Percentiles rank a stretch among this genome's conserved stretches.
These are phyloP conservation scores for Gastrodia elata DNA, from an alignment of 106 monocot genomes.

Conservation along the genomic window DNA sequence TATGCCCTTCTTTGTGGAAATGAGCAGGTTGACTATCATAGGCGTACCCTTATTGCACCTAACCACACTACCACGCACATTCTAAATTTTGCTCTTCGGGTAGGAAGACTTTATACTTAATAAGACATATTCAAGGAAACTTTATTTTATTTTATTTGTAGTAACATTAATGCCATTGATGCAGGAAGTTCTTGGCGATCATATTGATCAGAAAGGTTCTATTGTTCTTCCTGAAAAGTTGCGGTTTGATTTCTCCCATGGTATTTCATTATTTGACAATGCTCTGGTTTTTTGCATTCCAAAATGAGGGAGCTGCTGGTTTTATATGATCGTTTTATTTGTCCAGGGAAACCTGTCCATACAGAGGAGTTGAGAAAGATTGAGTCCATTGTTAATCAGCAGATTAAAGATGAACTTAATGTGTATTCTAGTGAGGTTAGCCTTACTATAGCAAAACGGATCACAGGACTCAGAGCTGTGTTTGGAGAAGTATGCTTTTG, in stretches of 20 bases:
- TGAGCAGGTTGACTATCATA: slow-evolving; percentile 77
- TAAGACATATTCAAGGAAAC: not conserved
- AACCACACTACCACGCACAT: slow-evolving; percentile 98
- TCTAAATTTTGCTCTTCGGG: slow-evolving; percentile 95
- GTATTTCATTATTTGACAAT: slow-evolving; percentile 23
- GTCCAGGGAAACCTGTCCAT: slow-evolving; percentile 81
- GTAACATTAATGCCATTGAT: slow-evolving; percentile 6
- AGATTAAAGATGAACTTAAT: slow-evolving; percentile 75
- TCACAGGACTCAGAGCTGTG: slow-evolving; percentile 76
- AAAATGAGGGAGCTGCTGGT: not conserved
- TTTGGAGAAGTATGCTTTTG: slow-evolving; percentile 74
- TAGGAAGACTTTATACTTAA: slow-evolving; percentile 30
- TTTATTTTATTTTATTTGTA: not conserved
- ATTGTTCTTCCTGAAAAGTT: slow-evolving; percentile 98
- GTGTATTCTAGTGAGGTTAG: slow-evolving; percentile 73
- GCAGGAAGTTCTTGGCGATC: slow-evolving; percentile 96
- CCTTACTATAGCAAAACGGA: slow-evolving; percentile 53
- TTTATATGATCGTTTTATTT: not conserved
- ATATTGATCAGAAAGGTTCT: slow-evolving; percentile 97
- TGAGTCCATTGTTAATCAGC: slow-evolving; percentile 85
- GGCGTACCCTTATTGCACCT: slow-evolving; percentile 84
- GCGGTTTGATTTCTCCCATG: slow-evolving; percentile 95
- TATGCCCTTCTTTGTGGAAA: slow-evolving; percentile 1
- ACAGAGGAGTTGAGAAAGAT: slow-evolving; percentile 84
- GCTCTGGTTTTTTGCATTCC: not conserved